A percentile compares a stretch with the other conserved stretches of the same genome.
phyloP scores from a whole-genome alignment of 176 grass and related monocot genomes.

The maize (Zea mays) region DNA sequence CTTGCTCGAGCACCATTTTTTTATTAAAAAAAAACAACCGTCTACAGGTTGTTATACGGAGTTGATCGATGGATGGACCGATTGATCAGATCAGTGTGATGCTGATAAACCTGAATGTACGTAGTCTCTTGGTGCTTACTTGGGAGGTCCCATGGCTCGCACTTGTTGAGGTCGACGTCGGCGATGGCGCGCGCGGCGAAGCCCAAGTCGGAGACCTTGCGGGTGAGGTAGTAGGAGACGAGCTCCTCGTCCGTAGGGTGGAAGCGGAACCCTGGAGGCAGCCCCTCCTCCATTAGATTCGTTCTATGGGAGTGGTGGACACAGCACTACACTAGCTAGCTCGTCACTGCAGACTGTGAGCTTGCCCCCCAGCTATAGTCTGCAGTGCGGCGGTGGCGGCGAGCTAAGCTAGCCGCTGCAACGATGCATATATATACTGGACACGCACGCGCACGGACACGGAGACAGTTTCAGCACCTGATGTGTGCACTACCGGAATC shows the following conservation, averaged over 20 bases:
- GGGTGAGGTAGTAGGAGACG: constrained; percentile 47
- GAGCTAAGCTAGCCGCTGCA: background rate
- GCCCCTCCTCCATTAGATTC: constrained; percentile 58
- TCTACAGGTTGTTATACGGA: no score
- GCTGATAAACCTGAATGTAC: no score
- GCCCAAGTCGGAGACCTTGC: constrained; percentile 56
- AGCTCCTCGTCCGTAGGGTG: constrained; percentile 65
- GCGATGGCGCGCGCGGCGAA: constrained; percentile 54
- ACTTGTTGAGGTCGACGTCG: constrained; percentile 86
- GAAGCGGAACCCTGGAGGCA: constrained; percentile 58
- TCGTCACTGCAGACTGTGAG: constrained; percentile 24
- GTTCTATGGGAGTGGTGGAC: no score
- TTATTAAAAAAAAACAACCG: background rate
- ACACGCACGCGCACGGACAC: background rate
- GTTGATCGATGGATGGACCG: no score
- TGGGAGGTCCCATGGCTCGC: constrained; percentile 77
- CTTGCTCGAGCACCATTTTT: no score
- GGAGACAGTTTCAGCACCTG: background rate
- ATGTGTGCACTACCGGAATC: no score
- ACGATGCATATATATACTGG: constrained; percentile 20
- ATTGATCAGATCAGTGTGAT: no score
- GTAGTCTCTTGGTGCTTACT: no score
- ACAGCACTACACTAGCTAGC: no score
- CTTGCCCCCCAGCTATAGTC: constrained; percentile 5
- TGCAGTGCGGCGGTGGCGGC: constrained; percentile 19